Conservation (phyloP, 495 filamentous ascomycete species). For the Trichocladium uniseriatum region DNA sequence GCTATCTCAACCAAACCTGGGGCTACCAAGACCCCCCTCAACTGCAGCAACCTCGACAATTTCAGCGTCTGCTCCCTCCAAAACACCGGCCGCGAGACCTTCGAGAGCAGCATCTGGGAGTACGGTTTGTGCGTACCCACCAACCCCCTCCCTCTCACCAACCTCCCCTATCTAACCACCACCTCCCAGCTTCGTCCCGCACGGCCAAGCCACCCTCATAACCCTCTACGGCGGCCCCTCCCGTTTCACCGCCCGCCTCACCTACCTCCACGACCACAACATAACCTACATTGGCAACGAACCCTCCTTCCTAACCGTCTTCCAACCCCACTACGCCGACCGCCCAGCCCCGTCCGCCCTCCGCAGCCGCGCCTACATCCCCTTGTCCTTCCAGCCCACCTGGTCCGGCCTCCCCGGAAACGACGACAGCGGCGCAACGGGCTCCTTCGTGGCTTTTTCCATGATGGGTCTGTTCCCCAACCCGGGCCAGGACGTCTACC, state of each 20-base stretch:
- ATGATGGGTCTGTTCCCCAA: slow-evolving; percentile 72
- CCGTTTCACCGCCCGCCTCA: slow-evolving; percentile 51
- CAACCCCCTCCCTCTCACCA: too few relatives aligned
- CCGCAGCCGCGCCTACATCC: slow-evolving; percentile 58
- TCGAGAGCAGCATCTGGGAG: slow-evolving; percentile 63
- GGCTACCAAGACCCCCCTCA: slow-evolving; percentile 60
- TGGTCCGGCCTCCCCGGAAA: slow-evolving; percentile 58
- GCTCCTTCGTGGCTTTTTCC: slow-evolving; percentile 56
- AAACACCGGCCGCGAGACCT: slow-evolving; percentile 55
- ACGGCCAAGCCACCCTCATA: slow-evolving; percentile 58
- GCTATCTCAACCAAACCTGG: slow-evolving; percentile 57
- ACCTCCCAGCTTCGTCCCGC: slow-evolving; percentile 48
- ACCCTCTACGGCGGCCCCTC: slow-evolving; percentile 50
- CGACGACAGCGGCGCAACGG: slow-evolving; percentile 66
- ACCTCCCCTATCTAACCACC: not conserved
- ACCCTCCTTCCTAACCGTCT: slow-evolving; percentile 59
- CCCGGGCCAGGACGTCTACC: slow-evolving; percentile 64
- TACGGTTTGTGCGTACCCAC: slow-evolving; percentile 49
- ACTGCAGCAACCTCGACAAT: slow-evolving; percentile 49
- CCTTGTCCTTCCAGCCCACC: slow-evolving; percentile 52
- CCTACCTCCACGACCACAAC: slow-evolving; percentile 55
- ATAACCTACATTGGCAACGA: slow-evolving; percentile 69
- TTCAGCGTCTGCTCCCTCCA: slow-evolving; percentile 52
- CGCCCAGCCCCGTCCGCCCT: slow-evolving; percentile 54
- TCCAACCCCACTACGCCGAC: slow-evolving; percentile 63